These are phyloP conservation scores for Nicotiana paniculata DNA, from an alignment of 257 asterid species.

Conservation along the genomic window DNA sequence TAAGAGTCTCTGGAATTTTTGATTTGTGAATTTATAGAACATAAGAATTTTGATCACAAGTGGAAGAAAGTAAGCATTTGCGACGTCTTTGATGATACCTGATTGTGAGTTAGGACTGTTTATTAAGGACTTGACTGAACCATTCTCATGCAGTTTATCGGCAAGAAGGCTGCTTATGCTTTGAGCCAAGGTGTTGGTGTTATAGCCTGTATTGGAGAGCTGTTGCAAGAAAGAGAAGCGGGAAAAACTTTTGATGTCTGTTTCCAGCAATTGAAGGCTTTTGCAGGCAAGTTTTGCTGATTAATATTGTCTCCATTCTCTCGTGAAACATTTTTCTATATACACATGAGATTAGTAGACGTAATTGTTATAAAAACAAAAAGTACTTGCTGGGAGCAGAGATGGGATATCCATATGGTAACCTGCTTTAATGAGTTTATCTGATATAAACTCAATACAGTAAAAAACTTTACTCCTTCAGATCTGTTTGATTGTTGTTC, in stretches of 20 bases:
- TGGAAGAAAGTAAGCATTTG: neutral
- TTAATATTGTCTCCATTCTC: neutral
- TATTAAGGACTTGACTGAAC: neutral
- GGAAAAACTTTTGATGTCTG: slow-evolving; percentile 97
- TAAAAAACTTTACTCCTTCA: neutral
- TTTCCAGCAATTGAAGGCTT: slow-evolving; percentile 85
- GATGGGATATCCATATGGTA: neutral
- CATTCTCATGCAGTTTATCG: slow-evolving; percentile 61
- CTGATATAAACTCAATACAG: neutral
- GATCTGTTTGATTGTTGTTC: neutral
- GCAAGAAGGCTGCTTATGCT: slow-evolving; percentile 97
- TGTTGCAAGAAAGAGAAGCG: slow-evolving; percentile 86
- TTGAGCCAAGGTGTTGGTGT: slow-evolving; percentile 83
- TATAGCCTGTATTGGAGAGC: slow-evolving; percentile 97
- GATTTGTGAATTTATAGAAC: neutral
- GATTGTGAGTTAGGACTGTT: slow-evolving; percentile 3
- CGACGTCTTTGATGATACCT: neutral
- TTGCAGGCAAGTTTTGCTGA: slow-evolving; percentile 41
- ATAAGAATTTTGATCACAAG: slow-evolving; percentile 2
- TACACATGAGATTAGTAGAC: neutral
- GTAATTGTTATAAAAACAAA: neutral
- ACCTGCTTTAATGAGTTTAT: neutral
- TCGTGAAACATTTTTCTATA: neutral
- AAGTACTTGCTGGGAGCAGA: neutral
- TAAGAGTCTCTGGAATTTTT: slow-evolving; percentile 17